phyloP scores from a whole-genome alignment of 2,329 filamentous ascomycete genomes.

The Venturia carpophila region DNA sequence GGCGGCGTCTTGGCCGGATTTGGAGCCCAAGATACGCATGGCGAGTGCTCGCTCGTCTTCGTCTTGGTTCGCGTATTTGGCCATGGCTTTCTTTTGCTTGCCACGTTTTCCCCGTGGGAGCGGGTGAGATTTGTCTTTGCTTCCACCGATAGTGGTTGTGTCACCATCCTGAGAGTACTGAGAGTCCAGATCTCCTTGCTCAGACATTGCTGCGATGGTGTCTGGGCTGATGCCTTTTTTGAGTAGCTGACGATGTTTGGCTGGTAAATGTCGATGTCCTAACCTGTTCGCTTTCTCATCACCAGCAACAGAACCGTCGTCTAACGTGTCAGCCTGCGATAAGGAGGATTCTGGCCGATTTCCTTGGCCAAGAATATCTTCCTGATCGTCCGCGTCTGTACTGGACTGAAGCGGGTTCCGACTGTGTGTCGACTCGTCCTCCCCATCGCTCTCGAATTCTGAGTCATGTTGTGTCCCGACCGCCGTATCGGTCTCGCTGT shows the following conservation, averaged over 20 bases:
- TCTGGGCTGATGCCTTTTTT: constrained; percentile 27
- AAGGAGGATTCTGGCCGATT: background rate
- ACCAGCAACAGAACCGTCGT: constrained; percentile 23
- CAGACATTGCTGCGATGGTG: background rate
- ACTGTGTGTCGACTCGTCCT: constrained; percentile 27
- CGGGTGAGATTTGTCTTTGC: constrained; percentile 22
- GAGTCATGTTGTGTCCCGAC: constrained; percentile 10
- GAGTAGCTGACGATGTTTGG: constrained; percentile 32
- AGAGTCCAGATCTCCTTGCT: constrained; percentile 6
- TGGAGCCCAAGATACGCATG: constrained; percentile 77
- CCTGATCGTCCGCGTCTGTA: constrained; percentile 20
- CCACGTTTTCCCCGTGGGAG: constrained; percentile 62
- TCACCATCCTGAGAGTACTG: constrained; percentile 29
- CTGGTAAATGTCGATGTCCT: constrained; percentile 31
- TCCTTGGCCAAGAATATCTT: background rate
- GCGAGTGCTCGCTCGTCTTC: constrained; percentile 83
- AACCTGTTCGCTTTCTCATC: constrained; percentile 26
- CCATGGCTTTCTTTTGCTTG: constrained; percentile 79
- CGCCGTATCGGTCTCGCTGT: constrained; percentile 24
- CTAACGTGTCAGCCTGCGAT: constrained; percentile 17
- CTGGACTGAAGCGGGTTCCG: constrained; percentile 18
- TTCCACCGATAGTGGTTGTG: constrained; percentile 23
- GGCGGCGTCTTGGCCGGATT: constrained; percentile 56
- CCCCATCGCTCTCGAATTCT: constrained; percentile 30
- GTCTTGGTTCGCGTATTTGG: constrained; percentile 90